A percentile compares a stretch with the other conserved stretches of the same genome.
phyloP scores from a whole-genome alignment of 1,284 basidiomycete genomes.

The Austroboletus novae-zelandiae region DNA sequence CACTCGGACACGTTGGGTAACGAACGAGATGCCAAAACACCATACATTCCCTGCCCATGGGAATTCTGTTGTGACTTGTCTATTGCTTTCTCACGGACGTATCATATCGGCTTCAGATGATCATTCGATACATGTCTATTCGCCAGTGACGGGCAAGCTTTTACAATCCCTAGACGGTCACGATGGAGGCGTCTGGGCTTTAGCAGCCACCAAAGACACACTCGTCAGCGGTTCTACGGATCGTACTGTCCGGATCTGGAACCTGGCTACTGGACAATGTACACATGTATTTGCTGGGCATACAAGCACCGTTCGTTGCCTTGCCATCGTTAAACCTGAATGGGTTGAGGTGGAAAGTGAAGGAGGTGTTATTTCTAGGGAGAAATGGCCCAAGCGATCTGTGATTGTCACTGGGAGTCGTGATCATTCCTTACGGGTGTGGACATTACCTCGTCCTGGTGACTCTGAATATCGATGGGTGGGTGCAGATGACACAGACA shows the following conservation, averaged over 20 bases:
- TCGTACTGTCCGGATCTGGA: constrained; percentile 92
- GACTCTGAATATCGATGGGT: constrained; percentile 77
- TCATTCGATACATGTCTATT: constrained; percentile 91
- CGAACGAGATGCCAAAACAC: constrained; percentile 70
- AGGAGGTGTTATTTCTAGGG: constrained; percentile 53
- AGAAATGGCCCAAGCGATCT: constrained; percentile 82
- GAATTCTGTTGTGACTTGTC: constrained; percentile 87
- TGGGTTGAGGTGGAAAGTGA: constrained; percentile 69
- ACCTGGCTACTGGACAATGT: constrained; percentile 74
- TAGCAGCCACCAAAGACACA: constrained; percentile 80
- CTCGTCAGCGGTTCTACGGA: constrained; percentile 94
- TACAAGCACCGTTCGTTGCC: constrained; percentile 88
- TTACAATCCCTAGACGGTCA: constrained; percentile 81
- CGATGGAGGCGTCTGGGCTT: constrained; percentile 94
- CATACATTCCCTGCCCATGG: constrained; percentile 85
- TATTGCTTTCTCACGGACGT: constrained; percentile 89
- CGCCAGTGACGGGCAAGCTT: constrained; percentile 75
- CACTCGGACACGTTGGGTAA: constrained; percentile 74
- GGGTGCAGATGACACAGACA: constrained; percentile 64
- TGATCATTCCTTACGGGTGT: constrained; percentile 87
- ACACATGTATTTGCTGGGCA: constrained; percentile 93
- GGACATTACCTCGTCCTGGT: constrained; percentile 79
- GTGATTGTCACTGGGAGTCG: constrained; percentile 92
- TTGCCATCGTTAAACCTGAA: constrained; percentile 88
- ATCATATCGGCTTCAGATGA: constrained; percentile 95